Conservation (phyloP, 2,329 filamentous ascomycete genomes). For the Trichoderma semiorbis region DNA sequence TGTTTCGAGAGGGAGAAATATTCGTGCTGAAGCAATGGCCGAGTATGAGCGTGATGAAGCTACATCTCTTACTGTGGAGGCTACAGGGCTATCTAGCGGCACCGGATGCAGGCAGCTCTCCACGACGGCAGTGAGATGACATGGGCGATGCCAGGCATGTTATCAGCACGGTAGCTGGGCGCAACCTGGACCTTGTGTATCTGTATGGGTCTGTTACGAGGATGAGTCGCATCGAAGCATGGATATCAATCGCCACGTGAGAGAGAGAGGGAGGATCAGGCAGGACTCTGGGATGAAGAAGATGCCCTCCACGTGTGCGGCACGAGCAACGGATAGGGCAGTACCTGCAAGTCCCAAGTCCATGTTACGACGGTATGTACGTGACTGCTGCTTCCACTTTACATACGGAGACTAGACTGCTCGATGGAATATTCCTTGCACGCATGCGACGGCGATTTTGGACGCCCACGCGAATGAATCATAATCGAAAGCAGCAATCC, state of each 20-base stretch:
- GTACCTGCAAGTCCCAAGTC: background rate
- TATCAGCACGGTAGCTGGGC: background rate
- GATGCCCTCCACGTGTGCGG: background rate
- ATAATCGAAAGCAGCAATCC: background rate
- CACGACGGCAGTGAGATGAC: background rate
- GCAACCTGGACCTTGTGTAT: background rate
- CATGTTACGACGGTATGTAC: background rate
- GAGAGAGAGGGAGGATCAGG: background rate
- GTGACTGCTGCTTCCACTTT: background rate
- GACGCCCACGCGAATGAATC: background rate
- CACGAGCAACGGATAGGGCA: background rate
- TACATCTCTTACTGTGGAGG: conserved; percentile 55
- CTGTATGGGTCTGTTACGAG: background rate
- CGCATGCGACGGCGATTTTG: background rate
- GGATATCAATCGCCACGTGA: background rate
- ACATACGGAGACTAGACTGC: background rate
- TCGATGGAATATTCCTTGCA: background rate
- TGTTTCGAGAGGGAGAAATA: conserved; percentile 38
- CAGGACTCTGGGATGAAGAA: background rate
- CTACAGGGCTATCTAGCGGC: conserved; percentile 51
- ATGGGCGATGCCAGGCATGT: background rate
- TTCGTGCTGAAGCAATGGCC: conserved; percentile 41
- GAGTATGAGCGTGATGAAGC: conserved; percentile 37
- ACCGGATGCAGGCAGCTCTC: background rate
- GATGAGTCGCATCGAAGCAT: background rate